Evolutionary conservation across 192 early-diverging fungal species (phyloP).

Genomic region (Backusella morwellensis): DNA sequence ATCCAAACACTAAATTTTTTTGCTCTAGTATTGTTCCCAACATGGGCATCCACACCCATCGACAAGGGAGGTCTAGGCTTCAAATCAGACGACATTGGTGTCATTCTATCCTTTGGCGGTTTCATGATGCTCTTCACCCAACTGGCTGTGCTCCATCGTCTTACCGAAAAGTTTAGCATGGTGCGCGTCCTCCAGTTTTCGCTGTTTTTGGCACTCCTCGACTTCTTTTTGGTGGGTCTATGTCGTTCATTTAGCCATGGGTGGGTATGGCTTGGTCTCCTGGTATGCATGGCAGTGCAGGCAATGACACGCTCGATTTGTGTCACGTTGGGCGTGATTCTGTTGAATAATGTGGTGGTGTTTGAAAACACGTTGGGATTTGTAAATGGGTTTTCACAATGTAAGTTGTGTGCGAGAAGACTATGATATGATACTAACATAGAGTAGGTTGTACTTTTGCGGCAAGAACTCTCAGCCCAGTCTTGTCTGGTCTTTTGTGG

Average conservation of each 20-base stretch:
- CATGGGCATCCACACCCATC: conserved; percentile 22
- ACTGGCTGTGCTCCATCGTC: conserved; percentile 41
- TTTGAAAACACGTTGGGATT: conserved; percentile 41
- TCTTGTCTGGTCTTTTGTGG: conserved; percentile 48
- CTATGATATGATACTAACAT: not conserved
- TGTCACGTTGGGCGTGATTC: conserved; percentile 42
- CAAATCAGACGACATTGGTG: conserved; percentile 45
- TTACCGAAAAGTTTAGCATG: conserved; percentile 44
- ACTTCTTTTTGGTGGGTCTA: conserved; percentile 14
- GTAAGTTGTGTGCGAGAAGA: not conserved
- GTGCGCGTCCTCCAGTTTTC: conserved; percentile 40
- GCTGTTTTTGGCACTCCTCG: not conserved
- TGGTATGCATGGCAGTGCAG: conserved; percentile 15
- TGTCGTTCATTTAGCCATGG: not conserved
- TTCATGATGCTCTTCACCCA: conserved; percentile 45
- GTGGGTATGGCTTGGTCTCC: conserved; percentile 31
- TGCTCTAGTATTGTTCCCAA: conserved; percentile 5
- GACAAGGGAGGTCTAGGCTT: conserved; percentile 52
- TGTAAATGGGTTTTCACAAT: conserved; percentile 57
- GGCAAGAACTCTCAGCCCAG: conserved; percentile 48
- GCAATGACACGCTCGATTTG: conserved; percentile 29
- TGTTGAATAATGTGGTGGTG: conserved; percentile 50
- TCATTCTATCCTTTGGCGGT: conserved; percentile 41
- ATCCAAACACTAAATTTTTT: too few relatives aligned
- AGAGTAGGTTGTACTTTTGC: conserved; percentile 10